phyloP scores from a whole-genome alignment of 495 filamentous ascomycete genomes.

The Podospora australis region DNA sequence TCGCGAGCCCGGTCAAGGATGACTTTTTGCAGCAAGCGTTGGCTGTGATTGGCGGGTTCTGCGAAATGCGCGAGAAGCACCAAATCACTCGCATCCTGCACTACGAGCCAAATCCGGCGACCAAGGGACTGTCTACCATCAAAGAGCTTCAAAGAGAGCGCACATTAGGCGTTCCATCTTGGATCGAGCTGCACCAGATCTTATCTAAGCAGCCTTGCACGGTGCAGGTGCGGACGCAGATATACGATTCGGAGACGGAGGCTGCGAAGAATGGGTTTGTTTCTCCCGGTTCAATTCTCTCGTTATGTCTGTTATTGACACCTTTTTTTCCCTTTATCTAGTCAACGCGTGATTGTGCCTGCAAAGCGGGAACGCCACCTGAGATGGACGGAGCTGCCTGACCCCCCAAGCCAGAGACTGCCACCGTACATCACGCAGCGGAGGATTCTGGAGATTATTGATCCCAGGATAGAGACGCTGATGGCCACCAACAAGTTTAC shows the following conservation, averaged over 20 bases:
- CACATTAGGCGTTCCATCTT: slow-evolving; percentile 17
- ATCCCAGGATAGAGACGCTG: slow-evolving; percentile 14
- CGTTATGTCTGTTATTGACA: too few species aligned
- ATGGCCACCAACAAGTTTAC: slow-evolving; percentile 30
- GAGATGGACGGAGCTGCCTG: slow-evolving; percentile 39
- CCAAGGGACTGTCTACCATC: slow-evolving; percentile 18
- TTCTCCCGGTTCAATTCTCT: too few species aligned
- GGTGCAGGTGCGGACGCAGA: slow-evolving; percentile 33
- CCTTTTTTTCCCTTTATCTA: too few species aligned
- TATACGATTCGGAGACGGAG: slow-evolving; percentile 28
- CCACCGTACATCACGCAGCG: slow-evolving; percentile 29
- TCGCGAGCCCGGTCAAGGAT: slow-evolving; percentile 31
- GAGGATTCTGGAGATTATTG: slow-evolving; percentile 28
- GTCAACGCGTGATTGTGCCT: not conserved
- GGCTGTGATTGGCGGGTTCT: slow-evolving; percentile 34
- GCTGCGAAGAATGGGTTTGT: not conserved
- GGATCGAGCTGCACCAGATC: slow-evolving; percentile 37
- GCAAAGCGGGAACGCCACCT: slow-evolving; percentile 12
- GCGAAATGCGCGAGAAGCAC: slow-evolving; percentile 33
- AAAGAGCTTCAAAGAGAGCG: slow-evolving; percentile 30
- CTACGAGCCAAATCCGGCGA: slow-evolving; percentile 20
- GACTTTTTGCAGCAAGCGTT: slow-evolving; percentile 29
- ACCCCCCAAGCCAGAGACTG: slow-evolving; percentile 26
- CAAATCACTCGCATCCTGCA: slow-evolving; percentile 29
- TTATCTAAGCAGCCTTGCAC: slow-evolving; percentile 34